Evolutionary conservation across 1,284 basidiomycete species (phyloP), one percentile per base, ranked within the genome.

Genomic region (Cutaneotrichosporon arboriforme): DNA sequence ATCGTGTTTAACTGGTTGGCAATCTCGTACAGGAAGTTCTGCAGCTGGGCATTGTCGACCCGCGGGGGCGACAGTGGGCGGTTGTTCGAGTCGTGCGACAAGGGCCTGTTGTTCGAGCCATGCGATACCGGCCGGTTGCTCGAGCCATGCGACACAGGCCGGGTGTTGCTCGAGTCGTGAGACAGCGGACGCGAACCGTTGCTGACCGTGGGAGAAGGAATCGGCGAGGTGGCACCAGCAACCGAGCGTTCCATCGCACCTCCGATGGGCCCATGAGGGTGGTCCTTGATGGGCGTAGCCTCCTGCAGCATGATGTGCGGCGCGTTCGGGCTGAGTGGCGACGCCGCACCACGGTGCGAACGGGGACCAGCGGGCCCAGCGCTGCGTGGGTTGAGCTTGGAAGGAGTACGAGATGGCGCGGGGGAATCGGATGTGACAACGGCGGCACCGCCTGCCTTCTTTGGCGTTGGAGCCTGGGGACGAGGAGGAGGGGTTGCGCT

Each of bases 21-120:
- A 15, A 82, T 78, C 60, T 82, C 80, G 63, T 80, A 76, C 71
- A 81, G 79, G 72, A 81, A 81, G 45, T 74, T 72, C 60, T 81
- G 80, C 61, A 81, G 75, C 35, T 78, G 77, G 7, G 72, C 73
- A 55, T 81, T 77, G 48, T 76, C 74, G 0, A 78, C 77, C 40
- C 74, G 67, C 0, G 79, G 78, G 8, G 69, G 69, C 26, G 70
- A 67, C 48, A 76, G 57, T 0, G 72, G 67, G 2, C 64, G 57
- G 12, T 42, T 33, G 22, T 39, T 31, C 36, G 20, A 31, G 26
- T 31, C 26, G 26, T 31, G 26, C 26, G 26, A 31, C 26, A 31
- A 31, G 26, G 26, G 26, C 26, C 26, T 5, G 26, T 31, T 31
- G 26, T 31, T 31, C 26, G 26, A 31, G 26, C 26, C 26, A 31